Conservation (phyloP, 139 green algal species). For the Chlamydomonas sphaeroides region DNA sequence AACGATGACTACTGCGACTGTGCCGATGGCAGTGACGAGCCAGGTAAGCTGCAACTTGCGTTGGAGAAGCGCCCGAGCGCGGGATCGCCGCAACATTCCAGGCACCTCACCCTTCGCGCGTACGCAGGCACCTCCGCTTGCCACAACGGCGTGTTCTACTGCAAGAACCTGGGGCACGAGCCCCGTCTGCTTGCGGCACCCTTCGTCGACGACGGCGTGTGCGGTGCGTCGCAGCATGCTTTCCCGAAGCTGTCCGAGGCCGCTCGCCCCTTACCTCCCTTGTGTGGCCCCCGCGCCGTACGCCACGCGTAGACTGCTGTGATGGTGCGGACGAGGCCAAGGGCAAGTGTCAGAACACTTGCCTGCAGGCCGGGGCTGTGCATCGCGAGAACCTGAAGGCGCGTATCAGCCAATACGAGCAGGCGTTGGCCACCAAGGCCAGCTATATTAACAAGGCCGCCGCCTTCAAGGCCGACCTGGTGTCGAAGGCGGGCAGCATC, state of each 20-base stretch:
- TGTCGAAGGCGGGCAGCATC: conserved; percentile 45
- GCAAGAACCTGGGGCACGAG: conserved; percentile 80
- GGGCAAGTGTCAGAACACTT: conserved; percentile 84
- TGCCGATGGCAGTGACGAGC: conserved; percentile 93
- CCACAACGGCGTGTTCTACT: conserved; percentile 87
- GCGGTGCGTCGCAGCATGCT: conserved; percentile 63
- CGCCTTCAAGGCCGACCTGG: conserved; percentile 25
- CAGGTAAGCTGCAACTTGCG: too few species aligned
- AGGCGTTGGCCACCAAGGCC: conserved; percentile 55
- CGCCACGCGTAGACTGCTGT: conserved; percentile 94
- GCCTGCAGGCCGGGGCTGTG: conserved; percentile 69
- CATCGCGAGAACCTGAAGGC: conserved; percentile 56
- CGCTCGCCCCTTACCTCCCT: too few species aligned
- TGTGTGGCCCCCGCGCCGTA: too few species aligned
- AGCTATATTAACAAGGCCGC: conserved; percentile 13
- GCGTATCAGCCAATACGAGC: conserved; percentile 55
- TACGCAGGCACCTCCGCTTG: conserved; percentile 91
- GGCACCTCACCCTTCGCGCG: too few species aligned
- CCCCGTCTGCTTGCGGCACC: conserved; percentile 72
- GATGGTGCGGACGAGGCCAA: conserved; percentile 87
- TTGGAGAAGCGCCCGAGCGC: too few species aligned
- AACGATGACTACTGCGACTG: conserved; percentile 99
- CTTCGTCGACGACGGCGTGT: conserved; percentile 95
- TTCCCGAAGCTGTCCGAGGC: not conserved
- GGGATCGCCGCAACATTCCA: too few species aligned